These are phyloP conservation scores for Saccharum hybrid DNA, from an alignment of 202 grass and related monocot species.

Conservation along the genomic window DNA sequence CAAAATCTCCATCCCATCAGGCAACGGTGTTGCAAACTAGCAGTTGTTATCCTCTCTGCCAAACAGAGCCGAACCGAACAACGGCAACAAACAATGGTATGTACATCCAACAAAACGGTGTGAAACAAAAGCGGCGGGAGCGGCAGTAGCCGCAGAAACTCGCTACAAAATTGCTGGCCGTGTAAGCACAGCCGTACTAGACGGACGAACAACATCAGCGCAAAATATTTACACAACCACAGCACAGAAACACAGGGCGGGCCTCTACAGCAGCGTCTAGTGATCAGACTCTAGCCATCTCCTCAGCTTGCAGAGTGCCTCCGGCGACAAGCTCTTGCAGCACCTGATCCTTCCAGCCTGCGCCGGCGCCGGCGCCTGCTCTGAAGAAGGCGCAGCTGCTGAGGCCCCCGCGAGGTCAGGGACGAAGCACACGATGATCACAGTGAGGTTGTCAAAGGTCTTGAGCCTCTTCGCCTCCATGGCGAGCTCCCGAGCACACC, in stretches of 20 bases:
- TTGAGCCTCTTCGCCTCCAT: constrained; percentile 70
- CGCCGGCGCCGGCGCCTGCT: not conserved
- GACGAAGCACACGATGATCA: constrained; percentile 74
- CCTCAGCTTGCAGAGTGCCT: constrained; percentile 74
- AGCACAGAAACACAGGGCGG: constrained; percentile 4
- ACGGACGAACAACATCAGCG: not conserved
- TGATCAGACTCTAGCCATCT: constrained; percentile 60
- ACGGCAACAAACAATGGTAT: constrained; percentile 33
- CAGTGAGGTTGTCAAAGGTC: constrained; percentile 89
- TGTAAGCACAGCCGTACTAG: constrained; percentile 28
- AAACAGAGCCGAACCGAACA: not conserved
- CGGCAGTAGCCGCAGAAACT: constrained; percentile 2
- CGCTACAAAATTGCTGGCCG: constrained; percentile 75
- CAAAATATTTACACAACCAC: constrained; percentile 38
- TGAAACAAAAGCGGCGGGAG: not conserved
- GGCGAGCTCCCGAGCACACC: constrained; percentile 71
- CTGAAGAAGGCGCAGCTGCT: not conserved
- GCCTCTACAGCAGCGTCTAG: not conserved
- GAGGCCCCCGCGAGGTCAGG: constrained; percentile 34
- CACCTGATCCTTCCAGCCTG: constrained; percentile 42
- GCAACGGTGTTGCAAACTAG: not conserved
- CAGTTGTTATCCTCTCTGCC: not conserved
- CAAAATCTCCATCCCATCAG: not conserved
- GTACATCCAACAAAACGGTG: constrained; percentile 35
- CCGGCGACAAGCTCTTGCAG: constrained; percentile 79